Percentiles rank a stretch among this genome's conserved stretches.
phyloP scores from a whole-genome alignment of 78 protist species.

The Dictyostelium citrinum region DNA sequence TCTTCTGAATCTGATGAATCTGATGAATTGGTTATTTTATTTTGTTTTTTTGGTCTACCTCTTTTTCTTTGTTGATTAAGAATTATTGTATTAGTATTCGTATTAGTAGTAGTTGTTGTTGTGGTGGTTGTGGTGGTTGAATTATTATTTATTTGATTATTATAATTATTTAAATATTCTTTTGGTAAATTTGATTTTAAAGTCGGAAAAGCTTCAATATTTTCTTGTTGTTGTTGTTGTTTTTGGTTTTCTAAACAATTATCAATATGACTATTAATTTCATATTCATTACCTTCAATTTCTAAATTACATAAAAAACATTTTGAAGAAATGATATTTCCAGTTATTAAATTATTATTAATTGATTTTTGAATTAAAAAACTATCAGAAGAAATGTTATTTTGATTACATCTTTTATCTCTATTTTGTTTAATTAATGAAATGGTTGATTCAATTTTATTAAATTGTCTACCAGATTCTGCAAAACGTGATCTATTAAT shows the following conservation, averaged over 20 bases:
- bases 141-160: not conserved
- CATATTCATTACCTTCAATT: not conserved
- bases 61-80: not conserved
- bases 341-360: not conserved
- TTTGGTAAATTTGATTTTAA: not conserved
- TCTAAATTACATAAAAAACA: constrained; percentile 27
- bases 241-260: constrained; percentile 2
- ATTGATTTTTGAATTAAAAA: not conserved
- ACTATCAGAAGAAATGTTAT: not conserved
- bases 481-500: not conserved
- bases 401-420: not conserved
- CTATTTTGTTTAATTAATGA: not conserved
- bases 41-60: not conserved
- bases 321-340: not conserved
- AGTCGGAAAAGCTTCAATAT: not conserved
- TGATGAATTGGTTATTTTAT: not conserved
- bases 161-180: not conserved
- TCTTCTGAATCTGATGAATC: not conserved
- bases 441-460: not conserved
- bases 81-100: not conserved
- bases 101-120: not conserved
- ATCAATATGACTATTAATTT: constrained; percentile 29
- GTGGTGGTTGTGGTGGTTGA: not conserved
- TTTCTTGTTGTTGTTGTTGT: too few species aligned
- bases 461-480: not conserved